Conservation (phyloP, 768 basidiomycete species). For the Xerocomellus intermedius region DNA sequence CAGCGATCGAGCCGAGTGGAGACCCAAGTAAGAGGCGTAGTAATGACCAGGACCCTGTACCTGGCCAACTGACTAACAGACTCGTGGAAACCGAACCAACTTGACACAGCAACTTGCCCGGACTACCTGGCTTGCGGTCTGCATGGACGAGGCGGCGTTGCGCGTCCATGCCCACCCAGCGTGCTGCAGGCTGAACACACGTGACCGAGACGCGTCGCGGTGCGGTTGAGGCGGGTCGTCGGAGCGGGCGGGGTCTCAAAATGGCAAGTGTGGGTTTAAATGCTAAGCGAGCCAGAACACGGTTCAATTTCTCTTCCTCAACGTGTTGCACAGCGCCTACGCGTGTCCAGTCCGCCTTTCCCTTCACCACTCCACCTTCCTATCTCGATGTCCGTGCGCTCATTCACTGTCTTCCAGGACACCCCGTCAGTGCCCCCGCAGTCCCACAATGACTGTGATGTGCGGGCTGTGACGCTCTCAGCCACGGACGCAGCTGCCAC, state of each 20-base stretch:
- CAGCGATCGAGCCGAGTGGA: conserved; percentile 15
- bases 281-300: conserved; percentile 25
- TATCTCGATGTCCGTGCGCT: conserved; percentile 51
- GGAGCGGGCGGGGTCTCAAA: conserved; percentile 35
- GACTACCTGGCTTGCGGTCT: neutral
- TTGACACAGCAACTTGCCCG: neutral
- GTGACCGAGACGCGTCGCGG: conserved; percentile 30
- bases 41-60: conserved; percentile 10
- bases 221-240: conserved; percentile 22
- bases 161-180: too few species aligned
- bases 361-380: conserved; percentile 5
- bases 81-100: conserved; percentile 7
- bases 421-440: conserved; percentile 37
- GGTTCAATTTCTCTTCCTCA: conserved; percentile 26
- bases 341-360: conserved; percentile 7
- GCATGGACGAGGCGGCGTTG: neutral
- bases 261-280: conserved; percentile 31
- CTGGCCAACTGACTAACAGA: neutral
- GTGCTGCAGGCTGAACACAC: conserved; percentile 11
- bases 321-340: conserved; percentile 35
- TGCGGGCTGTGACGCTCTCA: conserved; percentile 20
- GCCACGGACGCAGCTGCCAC: conserved; percentile 31
- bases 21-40: neutral
- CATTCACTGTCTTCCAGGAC: conserved; percentile 68
- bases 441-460: conserved; percentile 27